Percentiles rank a stretch among this genome's conserved stretches.
Conservation (phyloP, 306 rosid species). For the Malus fusca region DNA sequence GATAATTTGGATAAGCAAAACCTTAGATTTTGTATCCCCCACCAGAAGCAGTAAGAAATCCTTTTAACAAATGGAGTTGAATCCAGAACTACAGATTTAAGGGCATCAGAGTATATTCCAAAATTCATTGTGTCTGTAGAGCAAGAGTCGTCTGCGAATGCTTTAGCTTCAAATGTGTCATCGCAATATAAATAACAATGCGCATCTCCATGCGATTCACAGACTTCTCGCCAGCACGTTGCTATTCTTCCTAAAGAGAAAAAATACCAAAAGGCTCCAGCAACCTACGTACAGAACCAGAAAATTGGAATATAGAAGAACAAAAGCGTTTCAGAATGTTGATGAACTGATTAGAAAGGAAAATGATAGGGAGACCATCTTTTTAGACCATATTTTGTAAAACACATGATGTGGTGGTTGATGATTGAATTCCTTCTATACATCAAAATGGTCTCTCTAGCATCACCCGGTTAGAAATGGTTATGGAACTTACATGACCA, state of each 20-base stretch:
- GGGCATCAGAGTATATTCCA: slow-evolving; percentile 11
- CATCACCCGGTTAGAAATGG: neutral
- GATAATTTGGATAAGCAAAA: neutral
- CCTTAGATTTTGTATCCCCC: slow-evolving; percentile 23
- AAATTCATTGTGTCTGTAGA: neutral
- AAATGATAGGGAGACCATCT: too few species aligned
- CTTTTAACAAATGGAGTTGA: neutral
- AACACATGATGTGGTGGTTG: too few species aligned
- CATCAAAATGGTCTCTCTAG: too few species aligned
- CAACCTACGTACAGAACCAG: neutral
- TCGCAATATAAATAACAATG: neutral
- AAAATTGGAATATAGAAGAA: too few species aligned
- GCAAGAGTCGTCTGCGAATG: neutral
- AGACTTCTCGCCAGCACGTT: slow-evolving; percentile 1
- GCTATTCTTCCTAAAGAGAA: neutral
- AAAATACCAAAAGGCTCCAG: slow-evolving; percentile 14
- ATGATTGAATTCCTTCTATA: too few species aligned
- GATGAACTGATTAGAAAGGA: too few species aligned
- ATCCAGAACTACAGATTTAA: neutral
- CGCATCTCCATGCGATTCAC: neutral
- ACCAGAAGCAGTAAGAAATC: slow-evolving; percentile 23
- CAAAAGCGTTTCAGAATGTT: too few species aligned
- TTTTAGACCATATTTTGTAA: too few species aligned
- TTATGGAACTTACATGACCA: slow-evolving; percentile 19
- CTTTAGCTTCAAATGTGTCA: too few species aligned